Evolutionary conservation across 345 rosid species (phyloP).

Genomic region (Carallia pectinifolia): DNA sequence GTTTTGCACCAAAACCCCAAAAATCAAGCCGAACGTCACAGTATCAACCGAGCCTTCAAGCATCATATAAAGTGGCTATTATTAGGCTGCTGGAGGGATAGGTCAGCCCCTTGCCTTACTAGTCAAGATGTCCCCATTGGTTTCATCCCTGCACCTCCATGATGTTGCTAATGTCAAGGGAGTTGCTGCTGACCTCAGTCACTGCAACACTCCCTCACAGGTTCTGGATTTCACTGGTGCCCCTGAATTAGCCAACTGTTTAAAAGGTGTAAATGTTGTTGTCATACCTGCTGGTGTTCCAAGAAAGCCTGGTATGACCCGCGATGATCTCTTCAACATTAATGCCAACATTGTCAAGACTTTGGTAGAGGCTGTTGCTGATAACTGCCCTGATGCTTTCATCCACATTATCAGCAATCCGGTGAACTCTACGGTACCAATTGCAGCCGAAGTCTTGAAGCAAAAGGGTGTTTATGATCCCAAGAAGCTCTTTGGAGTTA

Average conservation of each 20-base stretch:
- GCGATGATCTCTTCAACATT: conserved; percentile 93
- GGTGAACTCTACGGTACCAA: conserved; percentile 87
- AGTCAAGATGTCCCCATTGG: conserved; percentile 90
- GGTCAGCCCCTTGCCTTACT: conserved; percentile 87
- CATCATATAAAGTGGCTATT: conserved; percentile 67
- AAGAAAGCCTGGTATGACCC: conserved; percentile 95
- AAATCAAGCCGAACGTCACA: conserved; percentile 30
- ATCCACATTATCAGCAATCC: conserved; percentile 94
- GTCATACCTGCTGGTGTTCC: conserved; percentile 96
- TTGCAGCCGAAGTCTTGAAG: conserved; percentile 86
- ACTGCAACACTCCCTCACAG: conserved; percentile 89
- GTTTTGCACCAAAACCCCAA: conserved; percentile 39
- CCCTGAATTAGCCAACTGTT: conserved; percentile 59
- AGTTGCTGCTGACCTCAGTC: conserved; percentile 92
- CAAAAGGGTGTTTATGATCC: conserved; percentile 86
- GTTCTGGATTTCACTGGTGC: conserved; percentile 85
- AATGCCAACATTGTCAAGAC: conserved; percentile 79
- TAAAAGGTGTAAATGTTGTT: conserved; percentile 76
- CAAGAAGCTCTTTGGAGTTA: conserved; percentile 91
- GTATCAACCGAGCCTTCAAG: conserved; percentile 52
- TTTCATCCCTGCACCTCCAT: conserved; percentile 74
- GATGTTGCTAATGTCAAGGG: conserved; percentile 94
- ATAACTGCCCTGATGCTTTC: conserved; percentile 84
- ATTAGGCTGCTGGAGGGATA: conserved; percentile 96
- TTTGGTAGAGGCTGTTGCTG: conserved; percentile 84